Conservation (phyloP, 2,329 filamentous ascomycete genomes). For the Pseudogymnoascus sp. region DNA sequence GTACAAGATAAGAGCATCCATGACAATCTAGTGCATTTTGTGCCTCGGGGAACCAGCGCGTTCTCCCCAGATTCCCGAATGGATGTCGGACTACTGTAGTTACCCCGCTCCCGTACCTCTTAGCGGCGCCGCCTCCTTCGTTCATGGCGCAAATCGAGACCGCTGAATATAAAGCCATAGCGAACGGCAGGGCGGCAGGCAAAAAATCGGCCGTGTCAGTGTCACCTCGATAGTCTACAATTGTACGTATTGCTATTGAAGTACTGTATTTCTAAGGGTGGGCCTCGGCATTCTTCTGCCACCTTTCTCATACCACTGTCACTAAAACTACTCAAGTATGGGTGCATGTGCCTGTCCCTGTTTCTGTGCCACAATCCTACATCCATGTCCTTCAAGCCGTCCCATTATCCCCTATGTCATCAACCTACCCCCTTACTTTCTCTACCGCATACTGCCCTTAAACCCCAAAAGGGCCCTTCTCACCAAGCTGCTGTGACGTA, state of each 20-base stretch:
- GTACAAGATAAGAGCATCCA: not conserved
- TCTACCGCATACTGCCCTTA: not conserved
- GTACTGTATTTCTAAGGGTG: not conserved
- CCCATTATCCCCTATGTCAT: not conserved
- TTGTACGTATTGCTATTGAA: not conserved
- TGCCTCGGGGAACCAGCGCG: not conserved
- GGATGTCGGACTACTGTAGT: not conserved
- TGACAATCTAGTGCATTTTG: not conserved
- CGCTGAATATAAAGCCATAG: not conserved
- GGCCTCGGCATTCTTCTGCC: not conserved
- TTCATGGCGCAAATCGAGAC: not conserved
- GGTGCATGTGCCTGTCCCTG: not conserved
- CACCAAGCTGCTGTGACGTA: not conserved
- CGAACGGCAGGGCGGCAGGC: not conserved
- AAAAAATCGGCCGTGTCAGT: not conserved
- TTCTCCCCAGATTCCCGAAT: not conserved
- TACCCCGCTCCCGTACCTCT: not conserved
- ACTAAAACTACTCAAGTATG: not conserved
- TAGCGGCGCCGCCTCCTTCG: not conserved
- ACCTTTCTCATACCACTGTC: not conserved
- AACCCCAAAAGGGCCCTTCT: not conserved
- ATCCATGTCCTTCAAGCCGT: not conserved
- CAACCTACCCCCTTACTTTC: not conserved
- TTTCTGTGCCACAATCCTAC: not conserved
- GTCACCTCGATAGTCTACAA: not conserved